phyloP scores from a whole-genome alignment of 768 basidiomycete genomes.

The Tephrocybe rancida region DNA sequence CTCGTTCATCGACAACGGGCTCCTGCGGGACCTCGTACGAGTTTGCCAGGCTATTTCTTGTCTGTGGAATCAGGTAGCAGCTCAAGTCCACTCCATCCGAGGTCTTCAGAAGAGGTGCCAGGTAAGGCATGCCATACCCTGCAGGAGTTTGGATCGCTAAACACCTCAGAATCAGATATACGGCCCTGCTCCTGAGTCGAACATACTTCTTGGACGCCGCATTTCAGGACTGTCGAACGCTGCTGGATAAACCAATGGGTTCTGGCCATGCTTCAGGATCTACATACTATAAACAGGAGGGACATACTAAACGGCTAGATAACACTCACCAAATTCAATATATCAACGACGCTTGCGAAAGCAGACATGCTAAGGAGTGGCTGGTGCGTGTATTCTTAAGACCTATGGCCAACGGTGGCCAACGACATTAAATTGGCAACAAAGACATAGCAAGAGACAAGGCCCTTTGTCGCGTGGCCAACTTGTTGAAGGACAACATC shows the following conservation, averaged over 20 bases:
- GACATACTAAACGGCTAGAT: not conserved
- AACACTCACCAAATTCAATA: not conserved
- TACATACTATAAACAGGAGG: not conserved
- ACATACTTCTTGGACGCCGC: not conserved
- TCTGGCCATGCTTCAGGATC: conserved; percentile 14
- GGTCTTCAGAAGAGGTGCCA: conserved; percentile 15
- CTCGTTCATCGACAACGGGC: conserved; percentile 6
- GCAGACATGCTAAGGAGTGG: no score
- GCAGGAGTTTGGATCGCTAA: conserved; percentile 9
- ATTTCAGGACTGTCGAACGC: not conserved
- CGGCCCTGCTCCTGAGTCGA: not conserved
- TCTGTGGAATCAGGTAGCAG: conserved; percentile 19
- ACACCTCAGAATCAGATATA: not conserved
- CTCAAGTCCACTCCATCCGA: conserved; percentile 16
- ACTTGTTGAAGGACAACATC: no score
- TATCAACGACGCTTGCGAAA: not conserved
- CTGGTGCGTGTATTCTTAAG: no score
- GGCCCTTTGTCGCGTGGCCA: no score
- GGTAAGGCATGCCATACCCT: conserved; percentile 7
- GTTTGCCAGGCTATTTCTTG: conserved; percentile 1
- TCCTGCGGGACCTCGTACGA: not conserved
- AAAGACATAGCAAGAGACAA: no score
- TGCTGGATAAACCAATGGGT: conserved; percentile 18
- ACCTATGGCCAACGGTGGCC: no score
- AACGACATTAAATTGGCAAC: no score